Base-by-base conservation (phyloP, 495 filamentous ascomycete species). In the Daldinia decipiens region DNA sequence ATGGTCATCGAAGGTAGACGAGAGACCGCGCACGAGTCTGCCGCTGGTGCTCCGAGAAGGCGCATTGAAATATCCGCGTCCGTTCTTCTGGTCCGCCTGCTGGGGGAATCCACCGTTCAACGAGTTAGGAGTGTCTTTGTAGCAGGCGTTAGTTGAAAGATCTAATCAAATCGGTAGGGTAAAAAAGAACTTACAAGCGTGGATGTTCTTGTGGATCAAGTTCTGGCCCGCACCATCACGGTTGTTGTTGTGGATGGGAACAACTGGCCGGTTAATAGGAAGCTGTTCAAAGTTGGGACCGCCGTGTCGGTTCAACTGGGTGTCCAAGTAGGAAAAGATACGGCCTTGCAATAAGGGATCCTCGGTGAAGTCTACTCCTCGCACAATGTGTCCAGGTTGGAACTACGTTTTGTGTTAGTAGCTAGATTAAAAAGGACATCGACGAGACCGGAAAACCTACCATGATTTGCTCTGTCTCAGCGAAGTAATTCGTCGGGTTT, bases 221-320 rank as follows among this genome's bases (percentile, higher is more conserved):
- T 74, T 77, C 77, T 89, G 87, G 7, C 80, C 87, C 4, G 79
- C 81, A 7, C 87, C 87, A 56, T 89, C 87, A n/a, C 88, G 77
- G 83, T 92, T 91, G 80, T 93, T 92, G 80, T 92, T 93, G 82
- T 92, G 90, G 50, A 92, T 83, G 15, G 85, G 82, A 9, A 81
- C 74, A 8, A 78, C 78, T 11, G 91, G 91, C 13, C 87, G 85
- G 82, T 93, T 93, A 79, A 93, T 89, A 9, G 91, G 91, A 6
- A 92, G 76, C 76, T 92, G 89, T 76, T 92, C 89, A 71, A 92
- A 92, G 82, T 93, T 93, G 70, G 90, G 88, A 15, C 88, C 89
- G 32, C 87, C 86, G 73, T 92, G 81, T 3, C 91, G 88, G 81
- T 92, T 92, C 11, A 91, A 71, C 72, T 92, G 89, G 3, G 91